phyloP scores from a whole-genome alignment of 352 stramenopile genomes.

The Phytopythium kandeliae region DNA sequence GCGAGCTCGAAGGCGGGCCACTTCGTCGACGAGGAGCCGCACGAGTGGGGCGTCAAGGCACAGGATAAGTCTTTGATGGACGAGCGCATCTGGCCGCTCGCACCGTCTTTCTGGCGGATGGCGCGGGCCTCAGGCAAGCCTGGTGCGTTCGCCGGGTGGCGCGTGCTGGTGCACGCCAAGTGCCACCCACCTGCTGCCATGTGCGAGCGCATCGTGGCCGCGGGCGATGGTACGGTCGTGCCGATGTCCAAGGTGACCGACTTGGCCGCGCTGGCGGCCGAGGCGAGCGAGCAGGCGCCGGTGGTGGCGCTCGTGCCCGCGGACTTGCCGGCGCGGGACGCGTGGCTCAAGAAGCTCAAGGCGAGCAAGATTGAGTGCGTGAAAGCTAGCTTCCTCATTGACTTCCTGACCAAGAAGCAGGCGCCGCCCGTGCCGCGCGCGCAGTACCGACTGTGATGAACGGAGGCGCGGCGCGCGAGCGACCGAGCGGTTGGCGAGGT shows the following conservation, averaged over 20 bases:
- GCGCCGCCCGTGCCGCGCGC: slow-evolving; percentile 34
- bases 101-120: slow-evolving; percentile 60
- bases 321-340: slow-evolving; percentile 48
- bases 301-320: slow-evolving; percentile 56
- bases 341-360: slow-evolving; percentile 72
- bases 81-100: slow-evolving; percentile 62
- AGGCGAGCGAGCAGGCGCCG: slow-evolving; percentile 30
- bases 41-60: slow-evolving; percentile 66
- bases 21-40: slow-evolving; percentile 65
- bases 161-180: slow-evolving; percentile 73
- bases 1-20: slow-evolving; percentile 45
- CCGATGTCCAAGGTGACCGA: slow-evolving; percentile 53
- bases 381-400: slow-evolving; percentile 79
- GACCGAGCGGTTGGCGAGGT: not conserved
- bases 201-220: slow-evolving; percentile 70
- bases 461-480: not conserved
- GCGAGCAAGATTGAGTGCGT: slow-evolving; percentile 58
- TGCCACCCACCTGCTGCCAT: slow-evolving; percentile 70
- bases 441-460: slow-evolving; percentile 47
- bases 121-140: slow-evolving; percentile 32
- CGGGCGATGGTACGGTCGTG: slow-evolving; percentile 49
- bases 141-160: slow-evolving; percentile 62
- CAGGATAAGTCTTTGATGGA: slow-evolving; percentile 64
- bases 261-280: slow-evolving; percentile 26
- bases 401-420: slow-evolving; percentile 84